phyloP scores from a whole-genome alignment of 257 asterid genomes.

The Salvia rosmarinus region DNA sequence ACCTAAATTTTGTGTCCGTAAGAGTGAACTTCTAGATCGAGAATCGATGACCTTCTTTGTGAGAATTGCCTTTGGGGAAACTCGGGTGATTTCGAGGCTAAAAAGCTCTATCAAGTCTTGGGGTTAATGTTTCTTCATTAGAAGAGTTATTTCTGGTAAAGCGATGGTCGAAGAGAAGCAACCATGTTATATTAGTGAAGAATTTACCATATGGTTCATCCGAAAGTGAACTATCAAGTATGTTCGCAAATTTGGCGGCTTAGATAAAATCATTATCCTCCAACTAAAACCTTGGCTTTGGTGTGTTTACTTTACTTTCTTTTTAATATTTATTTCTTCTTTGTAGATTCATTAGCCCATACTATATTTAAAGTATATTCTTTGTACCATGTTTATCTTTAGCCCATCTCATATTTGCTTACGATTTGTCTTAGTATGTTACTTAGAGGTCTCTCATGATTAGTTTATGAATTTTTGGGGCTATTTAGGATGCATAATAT shows the following conservation, averaged over 20 bases:
- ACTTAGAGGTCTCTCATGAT: no score
- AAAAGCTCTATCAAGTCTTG: slow-evolving; percentile 82
- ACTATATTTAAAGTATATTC: background rate
- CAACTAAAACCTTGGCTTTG: slow-evolving; percentile 88
- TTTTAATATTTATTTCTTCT: background rate
- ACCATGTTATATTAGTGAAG: slow-evolving; percentile 86
- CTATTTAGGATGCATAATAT: no score
- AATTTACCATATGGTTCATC: slow-evolving; percentile 89
- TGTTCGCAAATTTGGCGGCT: slow-evolving; percentile 86
- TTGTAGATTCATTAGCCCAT: slow-evolving; percentile 15
- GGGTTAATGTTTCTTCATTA: slow-evolving; percentile 73
- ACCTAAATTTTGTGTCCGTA: slow-evolving; percentile 81
- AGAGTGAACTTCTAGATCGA: slow-evolving; percentile 80
- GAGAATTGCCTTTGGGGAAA: slow-evolving; percentile 87
- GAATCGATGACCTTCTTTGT: slow-evolving; percentile 84
- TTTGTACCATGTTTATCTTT: no score
- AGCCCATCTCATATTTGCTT: no score
- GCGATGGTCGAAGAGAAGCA: slow-evolving; percentile 87
- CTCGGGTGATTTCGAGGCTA: slow-evolving; percentile 93
- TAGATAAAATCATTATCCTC: slow-evolving; percentile 85
- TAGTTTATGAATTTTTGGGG: no score
- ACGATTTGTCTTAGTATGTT: no score
- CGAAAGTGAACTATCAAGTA: slow-evolving; percentile 70
- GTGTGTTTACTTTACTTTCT: slow-evolving; percentile 45
- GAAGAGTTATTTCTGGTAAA: slow-evolving; percentile 86